Percentiles rank a stretch among this genome's conserved stretches.
These are phyloP conservation scores for Mortierella hygrophila DNA, from an alignment of 192 early-diverging fungal species.

Conservation along the genomic window DNA sequence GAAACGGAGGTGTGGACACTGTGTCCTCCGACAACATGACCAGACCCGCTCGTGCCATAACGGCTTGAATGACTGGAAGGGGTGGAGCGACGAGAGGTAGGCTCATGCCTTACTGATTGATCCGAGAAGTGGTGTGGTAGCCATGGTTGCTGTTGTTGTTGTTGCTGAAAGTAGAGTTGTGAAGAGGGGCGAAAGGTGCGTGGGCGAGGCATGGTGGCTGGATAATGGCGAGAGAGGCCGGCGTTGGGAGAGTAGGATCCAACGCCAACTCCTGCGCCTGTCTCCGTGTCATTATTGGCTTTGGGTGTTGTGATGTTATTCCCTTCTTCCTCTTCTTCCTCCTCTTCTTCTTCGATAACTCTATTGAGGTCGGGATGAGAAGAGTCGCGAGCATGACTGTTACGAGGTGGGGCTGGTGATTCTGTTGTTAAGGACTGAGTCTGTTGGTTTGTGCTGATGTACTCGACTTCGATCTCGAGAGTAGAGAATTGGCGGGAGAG, in stretches of 20 bases:
- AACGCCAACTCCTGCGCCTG: neutral
- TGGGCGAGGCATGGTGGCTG: slow-evolving; percentile 7
- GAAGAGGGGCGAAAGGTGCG: slow-evolving; percentile 1
- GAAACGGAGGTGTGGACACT: slow-evolving; percentile 17
- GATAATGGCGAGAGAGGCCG: slow-evolving; percentile 13
- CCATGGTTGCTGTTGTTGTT: neutral
- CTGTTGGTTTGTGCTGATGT: slow-evolving; percentile 30
- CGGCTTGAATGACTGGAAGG: neutral
- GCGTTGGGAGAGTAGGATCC: neutral
- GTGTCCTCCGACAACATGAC: slow-evolving; percentile 12
- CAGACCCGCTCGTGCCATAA: neutral
- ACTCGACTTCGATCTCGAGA: slow-evolving; percentile 45
- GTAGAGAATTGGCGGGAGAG: slow-evolving; percentile 25
- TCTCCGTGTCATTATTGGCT: neutral
- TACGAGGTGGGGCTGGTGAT: neutral
- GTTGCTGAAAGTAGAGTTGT: neutral
- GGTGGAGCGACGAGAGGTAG: neutral
- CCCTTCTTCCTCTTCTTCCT: neutral
- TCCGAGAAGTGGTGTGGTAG: slow-evolving; percentile 2
- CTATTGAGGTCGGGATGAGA: slow-evolving; percentile 10
- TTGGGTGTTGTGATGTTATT: neutral
- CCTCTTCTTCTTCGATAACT: slow-evolving; percentile 31
- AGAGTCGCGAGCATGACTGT: neutral
- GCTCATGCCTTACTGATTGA: neutral
- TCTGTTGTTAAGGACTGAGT: neutral